Base-by-base conservation (phyloP, 23 red algal genomes). In the Rhodosorus marinus region DNA sequence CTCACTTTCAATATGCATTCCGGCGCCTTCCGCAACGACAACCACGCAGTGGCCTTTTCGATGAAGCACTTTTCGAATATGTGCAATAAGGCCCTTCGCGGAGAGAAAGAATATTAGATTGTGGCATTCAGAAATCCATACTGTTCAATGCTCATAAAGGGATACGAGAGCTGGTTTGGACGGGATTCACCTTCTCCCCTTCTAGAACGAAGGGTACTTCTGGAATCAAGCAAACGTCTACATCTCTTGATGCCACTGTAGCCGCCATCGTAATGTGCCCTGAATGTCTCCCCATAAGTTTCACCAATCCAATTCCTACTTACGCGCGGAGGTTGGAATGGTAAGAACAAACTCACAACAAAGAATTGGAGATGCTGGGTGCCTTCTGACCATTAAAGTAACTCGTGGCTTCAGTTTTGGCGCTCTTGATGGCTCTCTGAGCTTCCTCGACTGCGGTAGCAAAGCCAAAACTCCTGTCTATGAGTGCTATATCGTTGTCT, bases 391-490 rank as follows among this genome's bases (percentile, higher is more conserved):
- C 87, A 36, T 94, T 94, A 45, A 72, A 67, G 60, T 72, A 74
- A 64, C 70, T 60, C 52, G 69, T 83, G 0, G 72, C 87, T 70
- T 94, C 87, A 20, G 81, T 74, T 55, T 94, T 79, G 29, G 87
- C 87, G 17, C 73, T 74, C 27, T 79, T 80, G 29, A 94, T 82
- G 27, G 76, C 70, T 1, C 79, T 67, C 66, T 82, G 79, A 21
- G 87, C 67, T 60, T 94, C 87, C 33, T 94, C 75, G 1, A 94
- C 87, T 9, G 87, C 87, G n/a, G 87, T 94, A 43, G 76, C 75
- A 62, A 94, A 94, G 8, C 87, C 87, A 66, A 94, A 94, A 5
- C 70, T 72, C 67, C 74, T 75, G 54, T 94, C 87, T 58, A 94
- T 93, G 23, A 93, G 60, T 17, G 85, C 67, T 57, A 78, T 94